Evolutionary conservation across 163 green algal genomes (phyloP).

Genomic region (Chloromonas sp.): DNA sequence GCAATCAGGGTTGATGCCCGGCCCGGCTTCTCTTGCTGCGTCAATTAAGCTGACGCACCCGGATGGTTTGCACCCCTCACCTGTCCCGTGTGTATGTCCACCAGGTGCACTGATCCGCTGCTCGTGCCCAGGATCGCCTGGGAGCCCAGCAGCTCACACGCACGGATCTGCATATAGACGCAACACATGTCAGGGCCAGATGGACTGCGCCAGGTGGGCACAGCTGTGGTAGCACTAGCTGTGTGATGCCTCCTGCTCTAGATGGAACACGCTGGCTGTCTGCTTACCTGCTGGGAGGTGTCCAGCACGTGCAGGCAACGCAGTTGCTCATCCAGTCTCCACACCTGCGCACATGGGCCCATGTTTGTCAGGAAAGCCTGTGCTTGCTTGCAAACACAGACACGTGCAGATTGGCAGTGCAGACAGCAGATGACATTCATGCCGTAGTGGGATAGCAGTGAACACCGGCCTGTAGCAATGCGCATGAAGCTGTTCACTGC

Average conservation of each 20-base stretch:
- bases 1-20: no score
- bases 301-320: slow-evolving; percentile 4
- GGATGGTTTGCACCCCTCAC: neutral
- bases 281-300: slow-evolving; percentile 1
- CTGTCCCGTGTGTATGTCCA: slow-evolving; percentile 7
- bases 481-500: no score
- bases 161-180: slow-evolving; percentile 1
- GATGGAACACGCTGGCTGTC: neutral
- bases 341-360: neutral
- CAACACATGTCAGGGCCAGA: no score
- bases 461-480: neutral
- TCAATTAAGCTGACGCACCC: neutral
- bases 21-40: no score
- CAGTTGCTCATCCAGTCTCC: neutral
- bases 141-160: slow-evolving; percentile 16
- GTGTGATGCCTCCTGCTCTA: neutral
- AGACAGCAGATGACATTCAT: no score
- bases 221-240: neutral
- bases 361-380: no score
- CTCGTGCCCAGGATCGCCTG: slow-evolving; percentile 16
- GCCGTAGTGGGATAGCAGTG: neutral
- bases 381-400: neutral
- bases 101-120: slow-evolving; percentile 18
- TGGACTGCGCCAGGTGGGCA: no score
- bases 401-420: neutral